Base-by-base conservation (phyloP, 768 basidiomycete genomes). In the Postia placenta region DNA sequence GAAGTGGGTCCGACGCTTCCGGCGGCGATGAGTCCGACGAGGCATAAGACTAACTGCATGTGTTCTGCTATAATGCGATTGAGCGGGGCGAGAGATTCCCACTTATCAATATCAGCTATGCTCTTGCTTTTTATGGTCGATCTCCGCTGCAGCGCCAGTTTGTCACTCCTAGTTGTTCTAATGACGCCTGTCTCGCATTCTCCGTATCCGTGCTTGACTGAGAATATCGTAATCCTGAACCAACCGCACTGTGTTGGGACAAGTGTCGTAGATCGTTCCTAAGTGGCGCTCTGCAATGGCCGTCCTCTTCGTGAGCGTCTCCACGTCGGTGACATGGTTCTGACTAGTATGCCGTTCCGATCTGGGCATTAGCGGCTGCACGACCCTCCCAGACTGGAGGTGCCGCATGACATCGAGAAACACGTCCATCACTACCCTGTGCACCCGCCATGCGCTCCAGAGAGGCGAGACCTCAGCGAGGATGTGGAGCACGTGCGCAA, bases 1-100 rank as follows among this genome's bases (percentile, higher is more conserved):
- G 78, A 42, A 78, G 75, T 49, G 80, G 73, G 48, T 83, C 81
- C 23, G 84, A 78, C 36, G 79, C 74, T 41, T 82, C 80, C 41
- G 84, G 85, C 41, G 84, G 85, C 37, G 80, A 80, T 36, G 84
- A 86, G 46, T 86, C 84, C 35, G 87, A 88, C 54, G 78, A 73
- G 52, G 59, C 63, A 52, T 71, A 60, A 66, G 49, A 15, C 20
- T 17, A 27, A 26, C 42, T 11, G 9, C 9, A 7, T 33, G 30
- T 33, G 30, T 15, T 15, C 30, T 33, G 9, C 30, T 15, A 33
- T 33, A 7, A 15, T 15, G 7, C 15, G 15, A 15, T 33, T 42
- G 24, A 22, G 17, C 17, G 42, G 5, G 42, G 5, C 5, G 7
- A 42, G 5, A 11, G 42, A 42, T 19, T 42, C 24, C 17, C 42